These are phyloP conservation scores for Reticulascus tulasneorum DNA, from an alignment of 2,329 filamentous ascomycete species.

Conservation along the genomic window DNA sequence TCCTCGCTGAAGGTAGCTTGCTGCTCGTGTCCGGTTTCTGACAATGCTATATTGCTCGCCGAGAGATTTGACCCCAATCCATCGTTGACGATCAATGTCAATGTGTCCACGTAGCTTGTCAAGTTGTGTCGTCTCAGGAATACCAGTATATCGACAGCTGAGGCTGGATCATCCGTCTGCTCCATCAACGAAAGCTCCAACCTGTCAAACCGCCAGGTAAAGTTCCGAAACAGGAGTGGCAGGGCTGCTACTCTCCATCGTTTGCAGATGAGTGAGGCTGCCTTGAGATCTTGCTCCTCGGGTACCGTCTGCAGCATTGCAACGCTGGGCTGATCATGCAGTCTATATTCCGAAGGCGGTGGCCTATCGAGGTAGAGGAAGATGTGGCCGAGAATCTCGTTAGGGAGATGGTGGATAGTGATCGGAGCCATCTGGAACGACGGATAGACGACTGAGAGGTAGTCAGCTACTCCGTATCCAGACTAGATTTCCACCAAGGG, in stretches of 20 bases:
- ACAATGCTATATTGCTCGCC: constrained; percentile 7
- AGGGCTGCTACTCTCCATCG: constrained; percentile 48
- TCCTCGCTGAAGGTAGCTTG: constrained; percentile 16
- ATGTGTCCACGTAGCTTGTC: constrained; percentile 34
- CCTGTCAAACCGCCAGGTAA: constrained; percentile 35
- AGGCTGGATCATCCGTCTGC: constrained; percentile 17
- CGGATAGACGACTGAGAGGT: too few species aligned
- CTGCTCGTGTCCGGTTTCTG: constrained; percentile 7
- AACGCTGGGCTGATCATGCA: constrained; percentile 46
- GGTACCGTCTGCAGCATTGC: constrained; percentile 32
- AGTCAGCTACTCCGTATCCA: too few species aligned
- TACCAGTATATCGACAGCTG: constrained; percentile 29
- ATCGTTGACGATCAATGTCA: constrained; percentile 34
- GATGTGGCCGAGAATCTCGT: constrained; percentile 57
- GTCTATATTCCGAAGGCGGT: constrained; percentile 42
- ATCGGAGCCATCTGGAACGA: too few species aligned
- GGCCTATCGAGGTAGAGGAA: constrained; percentile 48
- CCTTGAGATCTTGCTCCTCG: constrained; percentile 45
- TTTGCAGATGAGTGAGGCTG: constrained; percentile 48
- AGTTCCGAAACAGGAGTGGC: constrained; percentile 55
- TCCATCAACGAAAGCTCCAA: constrained; percentile 21
- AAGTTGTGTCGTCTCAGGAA: constrained; percentile 34
- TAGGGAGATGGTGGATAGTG: constrained; percentile 43
- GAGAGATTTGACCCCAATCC: constrained; percentile 7
- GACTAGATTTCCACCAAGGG: too few species aligned